Evolutionary conservation across 78 protist species (phyloP).

Genomic region (Tieghemostelium lacteum): DNA sequence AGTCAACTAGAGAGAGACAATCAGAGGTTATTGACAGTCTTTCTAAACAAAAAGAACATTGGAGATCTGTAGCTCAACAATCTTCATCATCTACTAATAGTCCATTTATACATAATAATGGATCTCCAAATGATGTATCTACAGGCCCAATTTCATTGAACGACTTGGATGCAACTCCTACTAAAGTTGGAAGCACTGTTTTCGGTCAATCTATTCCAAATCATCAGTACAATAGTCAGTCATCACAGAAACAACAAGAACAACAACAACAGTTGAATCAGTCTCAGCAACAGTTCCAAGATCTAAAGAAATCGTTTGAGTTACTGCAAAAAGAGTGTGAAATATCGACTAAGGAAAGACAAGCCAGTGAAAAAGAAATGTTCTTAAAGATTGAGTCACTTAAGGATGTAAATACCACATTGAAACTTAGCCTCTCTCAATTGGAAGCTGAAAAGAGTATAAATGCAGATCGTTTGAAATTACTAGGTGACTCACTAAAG

Average conservation of each 20-base stretch:
- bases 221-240: not conserved
- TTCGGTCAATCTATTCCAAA: not conserved
- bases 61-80: slow-evolving; percentile 11
- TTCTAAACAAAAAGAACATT: slow-evolving; percentile 48
- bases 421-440: slow-evolving; percentile 19
- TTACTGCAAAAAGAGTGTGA: slow-evolving; percentile 57
- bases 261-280: not conserved
- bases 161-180: no score
- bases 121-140: not conserved
- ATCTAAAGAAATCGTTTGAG: not conserved
- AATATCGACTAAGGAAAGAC: slow-evolving; percentile 11
- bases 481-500: not conserved
- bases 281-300: slow-evolving; percentile 3
- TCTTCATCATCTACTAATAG: not conserved
- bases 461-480: slow-evolving; percentile 1
- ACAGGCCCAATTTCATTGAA: not conserved
- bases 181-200: no score
- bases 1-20: slow-evolving; percentile 40
- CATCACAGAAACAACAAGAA: not conserved
- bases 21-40: slow-evolving; percentile 35
- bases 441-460: slow-evolving; percentile 9
- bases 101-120: not conserved
- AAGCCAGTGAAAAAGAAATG: slow-evolving; percentile 15
- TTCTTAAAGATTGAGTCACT: slow-evolving; percentile 18
- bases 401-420: slow-evolving; percentile 14